Base-by-base conservation (phyloP, 257 asterid species). In the Linderniella brevidens region DNA sequence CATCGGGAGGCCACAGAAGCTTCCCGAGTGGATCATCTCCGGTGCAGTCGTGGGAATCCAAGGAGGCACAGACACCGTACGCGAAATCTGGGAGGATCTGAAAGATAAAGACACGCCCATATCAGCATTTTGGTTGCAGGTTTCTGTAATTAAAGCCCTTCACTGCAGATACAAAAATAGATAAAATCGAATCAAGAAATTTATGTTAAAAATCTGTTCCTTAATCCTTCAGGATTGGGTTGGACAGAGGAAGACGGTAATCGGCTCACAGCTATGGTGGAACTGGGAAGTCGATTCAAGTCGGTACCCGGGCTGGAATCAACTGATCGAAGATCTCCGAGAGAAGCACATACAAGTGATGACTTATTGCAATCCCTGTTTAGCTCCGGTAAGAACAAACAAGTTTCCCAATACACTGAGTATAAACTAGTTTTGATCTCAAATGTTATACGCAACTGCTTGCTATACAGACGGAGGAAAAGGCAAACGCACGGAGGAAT, bases 181-280 rank as follows among this genome's bases (percentile, higher is more conserved):
- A 15, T 3, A 9, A 44, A 13, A 44, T 8, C 11, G 13, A 11
- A 13, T 3, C 13, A 39, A 13, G 43, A 35, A 20, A 6, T 46
- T 43, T 25, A 3, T 17, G 19, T 46, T 18, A 9, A 1, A 53
- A 41, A 48, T 35, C 29, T 29, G 35, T 18, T 55, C 25, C 1
- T 62, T 53, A 56, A 87, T 18, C 55, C 25, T 1, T 53, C 59
- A 87, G 95, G 97, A 88, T 53, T 87, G 97, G 97, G 95, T 80
- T 12, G 97, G 97, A 13, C 92, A 80, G 48, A 68, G 97, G 75
- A 78, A 83, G 61, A 87, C 97, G 0, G 77, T 78, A n/a, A 80
- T 88, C 9, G 97, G 97, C 14, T 83, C 97, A 19, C 97, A 88
- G 56, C 88, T 88, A 20, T 88, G 97, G 97, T 88, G 97, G 97